Evolutionary conservation across 495 filamentous ascomycete species (phyloP), one percentile per base, ranked within the genome.

Genomic region (Neurospora africana): DNA sequence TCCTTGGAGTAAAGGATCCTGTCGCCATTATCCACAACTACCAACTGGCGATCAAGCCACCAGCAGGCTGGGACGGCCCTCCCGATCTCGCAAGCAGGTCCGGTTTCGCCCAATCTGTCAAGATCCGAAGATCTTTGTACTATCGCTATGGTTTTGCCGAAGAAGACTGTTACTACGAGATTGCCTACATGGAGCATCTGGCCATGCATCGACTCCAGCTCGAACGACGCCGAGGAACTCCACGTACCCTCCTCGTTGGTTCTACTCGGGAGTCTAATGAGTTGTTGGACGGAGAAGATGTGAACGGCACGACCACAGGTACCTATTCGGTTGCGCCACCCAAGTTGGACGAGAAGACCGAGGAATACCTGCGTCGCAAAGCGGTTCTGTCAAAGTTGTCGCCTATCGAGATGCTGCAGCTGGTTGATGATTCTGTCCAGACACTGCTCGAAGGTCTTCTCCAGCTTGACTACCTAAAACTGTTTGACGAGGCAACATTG

Each of bases 371-470:
- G 9, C 35, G 44, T 9, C 68, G 71, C 33, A 68, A 67, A 11
- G 37, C 58, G 17, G 53, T 43, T 30, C 38, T 75, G 8, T 72
- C 68, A 1, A 39, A 67, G 41, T n/a, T 78, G 13, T 75, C 74
- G 37, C 75, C 74, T 15, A 30, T 76, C 37, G 70, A 77, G 30
- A 75, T 76, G 61, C 43, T 79, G 17, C 70, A 76, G 65, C 61
- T 76, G 23, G 44, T 79, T 9, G 77, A 76, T 68, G 71, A 75
- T 17, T 72, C 73, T 2, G 71, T 75, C 41, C 72, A 72, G n/a
- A 72, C 74, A 3, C 72, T 76, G n/a, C 10, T 79, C 7, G 74
- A 76, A 11, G 76, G 73, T 17, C 41, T 77, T n/a, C 72, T 79
- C 30, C 72, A 71, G 6, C 72, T 79, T 19, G 71, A 79, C 68